phyloP scores from a whole-genome alignment of 1,284 basidiomycete genomes.

The Trametes polyzona region DNA sequence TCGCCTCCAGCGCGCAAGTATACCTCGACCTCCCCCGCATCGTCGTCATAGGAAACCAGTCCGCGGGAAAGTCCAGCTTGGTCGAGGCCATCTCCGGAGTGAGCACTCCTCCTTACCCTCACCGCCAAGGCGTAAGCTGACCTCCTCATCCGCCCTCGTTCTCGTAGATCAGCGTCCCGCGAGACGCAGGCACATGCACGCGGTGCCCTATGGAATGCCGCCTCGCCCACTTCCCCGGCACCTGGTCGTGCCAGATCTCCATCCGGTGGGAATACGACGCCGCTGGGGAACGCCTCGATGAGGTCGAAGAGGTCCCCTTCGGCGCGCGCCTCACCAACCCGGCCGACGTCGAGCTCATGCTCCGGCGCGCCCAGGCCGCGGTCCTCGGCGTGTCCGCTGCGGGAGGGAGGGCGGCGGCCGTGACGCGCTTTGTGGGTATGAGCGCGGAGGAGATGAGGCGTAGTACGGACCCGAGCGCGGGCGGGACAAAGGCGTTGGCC shows the following conservation, averaged over 20 bases:
- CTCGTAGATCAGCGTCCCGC: conserved; percentile 27
- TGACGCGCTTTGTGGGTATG: background rate
- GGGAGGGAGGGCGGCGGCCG: background rate
- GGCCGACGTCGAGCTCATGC: conserved; percentile 41
- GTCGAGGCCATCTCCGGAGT: conserved; percentile 65
- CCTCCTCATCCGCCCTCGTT: background rate
- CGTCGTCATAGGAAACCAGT: conserved; percentile 35
- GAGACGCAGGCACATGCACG: conserved; percentile 30
- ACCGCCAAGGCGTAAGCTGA: conserved; percentile 16
- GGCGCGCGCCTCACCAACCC: conserved; percentile 40
- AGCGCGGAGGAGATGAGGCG: conserved; percentile 22
- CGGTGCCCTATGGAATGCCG: conserved; percentile 36
- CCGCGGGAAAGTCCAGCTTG: conserved; percentile 44
- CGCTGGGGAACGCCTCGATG: conserved; percentile 25
- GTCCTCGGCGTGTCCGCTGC: conserved; percentile 37
- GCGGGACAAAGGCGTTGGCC: conserved; percentile 21
- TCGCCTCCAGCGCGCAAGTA: conserved; percentile 26
- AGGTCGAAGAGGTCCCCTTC: conserved; percentile 41
- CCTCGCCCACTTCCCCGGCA: conserved; percentile 21
- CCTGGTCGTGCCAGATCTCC: conserved; percentile 40
- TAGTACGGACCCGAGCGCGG: conserved; percentile 11
- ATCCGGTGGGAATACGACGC: conserved; percentile 35
- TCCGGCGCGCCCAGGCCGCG: conserved; percentile 50
- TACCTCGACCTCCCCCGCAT: conserved; percentile 34
- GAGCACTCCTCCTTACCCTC: conserved; percentile 22